Base-by-base conservation (phyloP, 176 grass and related monocot species). In the Carex littledalei region DNA sequence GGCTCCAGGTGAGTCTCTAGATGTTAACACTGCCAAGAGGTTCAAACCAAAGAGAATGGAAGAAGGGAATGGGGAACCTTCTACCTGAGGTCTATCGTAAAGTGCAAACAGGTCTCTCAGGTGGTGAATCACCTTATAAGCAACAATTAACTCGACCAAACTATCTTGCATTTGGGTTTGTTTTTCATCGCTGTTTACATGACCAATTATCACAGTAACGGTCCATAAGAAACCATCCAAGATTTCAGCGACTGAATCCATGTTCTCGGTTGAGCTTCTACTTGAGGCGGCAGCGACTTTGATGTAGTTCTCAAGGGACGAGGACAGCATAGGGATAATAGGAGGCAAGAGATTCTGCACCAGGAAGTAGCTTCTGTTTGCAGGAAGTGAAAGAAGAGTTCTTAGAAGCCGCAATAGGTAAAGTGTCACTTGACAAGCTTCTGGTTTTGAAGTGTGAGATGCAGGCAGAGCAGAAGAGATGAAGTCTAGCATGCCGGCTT, bases 331-430 rank as follows among this genome's bases (percentile, higher is more conserved):
- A 68, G 96, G 96, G 78, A 99, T 99, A 79, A 92, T 94, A 4
- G 96, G 96, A 90, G 96, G 96, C 86, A 99, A 84, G 72, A 95
- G 96, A 92, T 99, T 99, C 80, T 99, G 96, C 49, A 86, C 93
- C 81, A 99, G 90, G 89, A 95, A 99, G 89, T 95, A 99, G 66
- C 89, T 92, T 39, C 88, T 84, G 86, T 99, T 99, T 86, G 93
- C 89, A 80, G 93, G 93, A 85, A 94, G 89, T 74, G 90, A 94
- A 18, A 99, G 85, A 62, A 99, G 80, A 39, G 93, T 89, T 82
- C 81, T 88, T 80, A 99, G 39, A 82, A 99, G 80, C 63, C 84
- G 85, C 63, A 99, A 39, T 84, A 99, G 91, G 88, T 95, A 92
- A 31, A 95, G 69, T 70, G 91, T 99, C 86, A 99, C 96, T 91